These are phyloP conservation scores for Setaria viridis DNA, from an alignment of 202 grass and related monocot genomes.

Conservation along the genomic window DNA sequence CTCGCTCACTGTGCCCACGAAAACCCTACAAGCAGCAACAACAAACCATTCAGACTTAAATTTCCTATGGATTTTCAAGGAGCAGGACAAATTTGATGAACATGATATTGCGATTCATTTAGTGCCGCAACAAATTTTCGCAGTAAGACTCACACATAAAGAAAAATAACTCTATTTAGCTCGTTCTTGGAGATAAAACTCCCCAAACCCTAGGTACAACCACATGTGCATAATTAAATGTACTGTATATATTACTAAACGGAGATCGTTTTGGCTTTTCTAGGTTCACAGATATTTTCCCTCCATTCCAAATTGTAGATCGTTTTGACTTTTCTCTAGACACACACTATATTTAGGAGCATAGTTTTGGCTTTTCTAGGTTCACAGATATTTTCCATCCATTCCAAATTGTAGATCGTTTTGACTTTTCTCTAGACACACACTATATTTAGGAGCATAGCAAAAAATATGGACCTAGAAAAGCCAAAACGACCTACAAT, in stretches of 20 bases:
- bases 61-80: conserved; percentile 17
- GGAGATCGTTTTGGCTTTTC: too few species aligned
- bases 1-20: conserved; percentile 91
- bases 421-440: too few species aligned
- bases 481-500: too few species aligned
- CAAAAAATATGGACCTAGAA: too few species aligned
- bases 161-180: conserved; percentile 5
- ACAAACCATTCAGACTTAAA: conserved; percentile 8
- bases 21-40: conserved; percentile 65
- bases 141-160: background rate
- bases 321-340: too few species aligned
- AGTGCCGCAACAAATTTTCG: background rate
- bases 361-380: too few species aligned
- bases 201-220: background rate
- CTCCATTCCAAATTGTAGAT: too few species aligned
- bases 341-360: too few species aligned
- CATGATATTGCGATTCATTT: background rate
- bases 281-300: too few species aligned
- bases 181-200: conserved; percentile 3
- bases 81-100: background rate
- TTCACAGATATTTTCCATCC: too few species aligned
- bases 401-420: too few species aligned
- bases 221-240: background rate
- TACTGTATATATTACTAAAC: background rate
- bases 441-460: too few species aligned